Evolutionary conservation across 1,284 basidiomycete genomes (phyloP), one percentile per base, ranked within the genome.

Genomic region (Flammula alnicola): DNA sequence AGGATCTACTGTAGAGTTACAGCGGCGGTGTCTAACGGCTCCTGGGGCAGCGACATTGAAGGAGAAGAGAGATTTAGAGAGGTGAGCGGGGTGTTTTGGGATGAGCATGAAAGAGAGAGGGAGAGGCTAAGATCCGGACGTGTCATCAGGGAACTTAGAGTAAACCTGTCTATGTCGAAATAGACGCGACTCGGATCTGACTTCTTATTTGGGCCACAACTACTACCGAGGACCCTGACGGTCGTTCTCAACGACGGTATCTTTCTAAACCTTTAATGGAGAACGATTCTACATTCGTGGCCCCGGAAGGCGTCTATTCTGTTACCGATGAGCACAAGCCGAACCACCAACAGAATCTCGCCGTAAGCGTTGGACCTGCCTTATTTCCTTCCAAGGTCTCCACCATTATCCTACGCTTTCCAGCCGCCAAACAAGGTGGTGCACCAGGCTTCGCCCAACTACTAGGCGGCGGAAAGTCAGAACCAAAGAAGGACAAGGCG

Each of bases 231-330:
- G n/a, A 33, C 30, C 25, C 39, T 27, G n/a, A n/a, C 35, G 33
- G 27, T 44, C 46, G 33, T 49, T 48, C 38, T 50, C 51, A n/a
- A n/a, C n/a, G n/a, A n/a, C n/a, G n/a, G n/a, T n/a, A n/a, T n/a
- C n/a, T n/a, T n/a, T n/a, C n/a, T n/a, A n/a, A n/a, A n/a, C n/a
- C n/a, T n/a, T n/a, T n/a, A 55, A 91, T 91, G 86, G 88, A 91
- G 75, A 88, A 80, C 77, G 88, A 89, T 47, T 78, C 79, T 49
- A 86, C 87, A 16, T 91, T 93, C 69, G 84, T 91, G 50, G 90
- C 90, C 27, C 90, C 91, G 50, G 91, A 93, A 68, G 91, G 90
- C 60, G 88, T 91, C 46, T 93, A 93, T 71, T 84, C 88, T 16
- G 79, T 91, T 63, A 88, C 84, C n/a, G 90, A 92, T 61, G 89